phyloP scores from a whole-genome alignment of 305 asterid species.

The Fraxinus latifolia region DNA sequence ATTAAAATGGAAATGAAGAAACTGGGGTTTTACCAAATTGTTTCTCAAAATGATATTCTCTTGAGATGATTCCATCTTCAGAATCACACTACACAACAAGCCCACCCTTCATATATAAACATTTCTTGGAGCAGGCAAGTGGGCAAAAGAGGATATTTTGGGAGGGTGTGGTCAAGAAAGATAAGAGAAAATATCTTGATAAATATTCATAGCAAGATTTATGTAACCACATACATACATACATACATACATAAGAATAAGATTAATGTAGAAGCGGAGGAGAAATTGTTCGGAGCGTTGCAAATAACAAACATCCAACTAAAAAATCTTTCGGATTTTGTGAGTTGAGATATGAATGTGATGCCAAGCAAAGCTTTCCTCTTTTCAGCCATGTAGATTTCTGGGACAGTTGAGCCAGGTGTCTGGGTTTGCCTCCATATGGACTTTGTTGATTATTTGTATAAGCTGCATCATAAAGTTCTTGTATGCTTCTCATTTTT shows the following conservation, averaged over 20 bases:
- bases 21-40: slow-evolving; percentile 39
- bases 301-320: neutral
- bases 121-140: slow-evolving; percentile 16
- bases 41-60: slow-evolving; percentile 29
- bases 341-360: slow-evolving; percentile 17
- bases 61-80: slow-evolving; percentile 41
- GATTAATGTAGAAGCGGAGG: slow-evolving; percentile 9
- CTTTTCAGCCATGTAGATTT: slow-evolving; percentile 46
- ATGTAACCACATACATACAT: neutral
- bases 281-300: slow-evolving; percentile 16
- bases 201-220: slow-evolving; percentile 27
- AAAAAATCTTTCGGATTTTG: slow-evolving; percentile 25
- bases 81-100: neutral
- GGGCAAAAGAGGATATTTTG: slow-evolving; percentile 32
- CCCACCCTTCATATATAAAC: slow-evolving; percentile 6
- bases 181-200: slow-evolving; percentile 19
- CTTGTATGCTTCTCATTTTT: too few species aligned
- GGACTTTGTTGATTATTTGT: too few species aligned
- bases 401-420: slow-evolving; percentile 19
- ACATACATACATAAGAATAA: neutral
- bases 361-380: slow-evolving; percentile 25
- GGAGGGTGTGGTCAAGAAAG: slow-evolving; percentile 33
- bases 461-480: too few species aligned
- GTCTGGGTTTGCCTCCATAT: neutral
- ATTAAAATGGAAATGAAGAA: neutral